Base-by-base conservation (phyloP, 495 filamentous ascomycete genomes). In the Penicillium lividum region DNA sequence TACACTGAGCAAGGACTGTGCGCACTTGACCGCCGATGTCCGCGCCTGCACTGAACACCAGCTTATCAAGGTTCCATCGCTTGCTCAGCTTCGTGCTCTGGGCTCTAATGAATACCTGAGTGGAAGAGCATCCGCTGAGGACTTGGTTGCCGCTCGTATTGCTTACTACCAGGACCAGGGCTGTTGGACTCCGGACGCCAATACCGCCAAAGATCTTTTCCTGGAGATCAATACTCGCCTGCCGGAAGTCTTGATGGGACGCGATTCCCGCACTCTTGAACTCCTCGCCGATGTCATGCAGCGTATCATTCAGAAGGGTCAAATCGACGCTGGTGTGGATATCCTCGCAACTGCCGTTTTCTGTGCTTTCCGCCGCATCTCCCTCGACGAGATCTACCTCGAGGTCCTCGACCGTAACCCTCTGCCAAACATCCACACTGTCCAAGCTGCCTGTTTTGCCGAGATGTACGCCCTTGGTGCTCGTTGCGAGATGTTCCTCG, bases 391-490 rank as follows among this genome's bases (percentile, higher is more conserved):
- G 10, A 40, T 52, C 25, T 52, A 52, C 31, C 25, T 52, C 11
- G 49, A 52, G 31, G 49, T 52, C 5, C 49, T 52, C 22, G 49
- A 52, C 16, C 49, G 49, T 22, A 52, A 52, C 10, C 49, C 49
- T 38, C 49, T 52, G 0, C 49, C 49, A 16, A 52, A 52, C 49
- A 18, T 36, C 16, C 49, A 52, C 49, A 40, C 30, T 27, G 49
- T 52, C 7, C 49, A 52, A 16, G 49, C 33, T 52, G 16, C 49
- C 16, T 52, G 49, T 52, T 52, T 52, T 13, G 49, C 49, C 3
- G 49, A 52, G 33, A 52, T 52, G 49, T 52, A 36, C 11, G 49
- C 49, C 10, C 34, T 52, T 11, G 49, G 49, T 52, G 49, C 49
- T 18, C 49, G 49, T 28, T 52, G 49, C 11, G 31, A 52, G 16